These are phyloP conservation scores for Colletotrichum trifolii DNA, from an alignment of 2,329 filamentous ascomycete species.

Conservation along the genomic window DNA sequence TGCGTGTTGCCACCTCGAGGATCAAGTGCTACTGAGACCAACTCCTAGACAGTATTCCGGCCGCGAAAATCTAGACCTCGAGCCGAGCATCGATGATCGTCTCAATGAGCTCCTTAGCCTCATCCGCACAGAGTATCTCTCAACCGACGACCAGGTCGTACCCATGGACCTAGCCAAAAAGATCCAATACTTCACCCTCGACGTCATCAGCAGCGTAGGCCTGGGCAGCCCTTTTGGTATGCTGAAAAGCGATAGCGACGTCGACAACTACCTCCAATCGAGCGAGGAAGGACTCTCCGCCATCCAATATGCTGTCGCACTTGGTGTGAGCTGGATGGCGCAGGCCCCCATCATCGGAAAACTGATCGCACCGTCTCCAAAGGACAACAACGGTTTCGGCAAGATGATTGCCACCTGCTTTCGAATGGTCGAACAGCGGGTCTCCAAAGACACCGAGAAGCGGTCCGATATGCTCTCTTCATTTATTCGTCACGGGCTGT, in stretches of 20 bases:
- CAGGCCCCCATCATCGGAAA: conserved; percentile 44
- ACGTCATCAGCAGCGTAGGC: conserved; percentile 63
- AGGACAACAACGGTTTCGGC: conserved; percentile 47
- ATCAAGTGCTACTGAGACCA: too few relatives aligned
- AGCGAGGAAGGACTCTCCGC: conserved; percentile 47
- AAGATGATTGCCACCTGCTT: conserved; percentile 48
- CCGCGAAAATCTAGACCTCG: conserved; percentile 62
- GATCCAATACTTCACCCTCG: conserved; percentile 62
- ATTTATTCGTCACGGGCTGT: conserved; percentile 43
- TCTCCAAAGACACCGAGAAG: conserved; percentile 37
- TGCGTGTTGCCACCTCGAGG: conserved; percentile 40
- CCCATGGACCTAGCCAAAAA: conserved; percentile 59
- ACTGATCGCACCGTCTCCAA: conserved; percentile 43
- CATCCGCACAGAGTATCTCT: conserved; percentile 56
- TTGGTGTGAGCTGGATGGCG: conserved; percentile 45
- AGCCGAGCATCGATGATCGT: conserved; percentile 59
- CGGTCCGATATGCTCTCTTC: conserved; percentile 45
- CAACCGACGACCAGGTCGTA: conserved; percentile 40
- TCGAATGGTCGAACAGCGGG: conserved; percentile 42
- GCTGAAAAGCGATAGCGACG: conserved; percentile 56
- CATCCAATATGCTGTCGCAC: conserved; percentile 41
- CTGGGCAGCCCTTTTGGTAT: conserved; percentile 63
- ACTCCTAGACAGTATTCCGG: conserved; percentile 60
- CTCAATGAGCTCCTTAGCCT: conserved; percentile 57
- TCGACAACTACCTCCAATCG: conserved; percentile 51